phyloP scores from a whole-genome alignment of 176 grass and related monocot species.

The Cenchrus americanus region DNA sequence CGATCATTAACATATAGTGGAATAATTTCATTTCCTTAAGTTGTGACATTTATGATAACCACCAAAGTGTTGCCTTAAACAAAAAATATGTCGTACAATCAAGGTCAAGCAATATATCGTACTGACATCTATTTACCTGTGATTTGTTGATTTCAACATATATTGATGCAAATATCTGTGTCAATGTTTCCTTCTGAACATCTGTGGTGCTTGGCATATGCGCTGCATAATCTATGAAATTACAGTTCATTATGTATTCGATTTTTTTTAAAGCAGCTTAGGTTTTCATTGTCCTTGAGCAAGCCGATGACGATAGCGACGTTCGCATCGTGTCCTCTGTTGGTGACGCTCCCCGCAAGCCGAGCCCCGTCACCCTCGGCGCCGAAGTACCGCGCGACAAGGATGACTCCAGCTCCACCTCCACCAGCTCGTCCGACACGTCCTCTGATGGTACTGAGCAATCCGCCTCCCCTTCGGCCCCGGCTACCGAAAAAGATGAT shows the following conservation, averaged over 20 bases:
- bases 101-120: too few species aligned
- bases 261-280: not conserved
- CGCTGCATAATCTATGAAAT: conserved; percentile 1
- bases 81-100: not conserved
- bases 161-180: not conserved
- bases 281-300: too few species aligned
- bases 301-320: too few species aligned
- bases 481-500: too few species aligned
- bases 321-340: too few species aligned
- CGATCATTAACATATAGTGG: conserved; percentile 13
- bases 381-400: too few species aligned
- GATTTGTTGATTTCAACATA: not conserved
- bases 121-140: not conserved
- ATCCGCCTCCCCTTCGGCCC: too few species aligned
- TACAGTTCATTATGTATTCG: not conserved
- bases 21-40: conserved; percentile 1
- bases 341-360: too few species aligned
- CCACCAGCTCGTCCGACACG: too few species aligned
- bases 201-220: conserved; percentile 17
- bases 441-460: too few species aligned
- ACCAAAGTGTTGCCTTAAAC: not conserved
- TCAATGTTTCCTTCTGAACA: not conserved
- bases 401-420: too few species aligned
- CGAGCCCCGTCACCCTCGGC: too few species aligned
- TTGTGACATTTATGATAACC: not conserved